Conservation (phyloP, 345 rosid genomes). For the Eutrema yunnanense region DNA sequence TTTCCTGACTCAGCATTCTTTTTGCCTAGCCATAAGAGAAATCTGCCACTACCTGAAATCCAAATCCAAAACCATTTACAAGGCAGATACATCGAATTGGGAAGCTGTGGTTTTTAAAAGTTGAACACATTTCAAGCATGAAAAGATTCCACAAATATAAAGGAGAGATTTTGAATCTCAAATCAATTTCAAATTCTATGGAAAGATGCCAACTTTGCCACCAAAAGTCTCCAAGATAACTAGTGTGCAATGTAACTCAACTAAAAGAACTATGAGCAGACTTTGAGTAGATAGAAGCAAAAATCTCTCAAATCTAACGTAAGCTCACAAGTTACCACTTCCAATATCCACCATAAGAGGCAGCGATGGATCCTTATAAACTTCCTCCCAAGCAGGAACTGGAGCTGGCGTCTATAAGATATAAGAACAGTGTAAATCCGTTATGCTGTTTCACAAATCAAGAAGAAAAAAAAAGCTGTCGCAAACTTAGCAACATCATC, state of each 20-base stretch:
- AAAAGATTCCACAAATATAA: not conserved
- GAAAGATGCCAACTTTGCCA: not conserved
- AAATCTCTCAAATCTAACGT: constrained; percentile 6
- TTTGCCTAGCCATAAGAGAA: constrained; percentile 84
- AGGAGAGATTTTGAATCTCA: not conserved
- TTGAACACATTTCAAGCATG: not conserved
- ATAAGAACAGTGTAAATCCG: not conserved
- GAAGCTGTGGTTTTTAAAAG: not conserved
- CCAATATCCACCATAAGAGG: constrained; percentile 98
- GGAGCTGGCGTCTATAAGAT: constrained; percentile 49
- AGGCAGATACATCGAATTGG: not conserved
- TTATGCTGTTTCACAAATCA: not conserved
- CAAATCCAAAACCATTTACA: not conserved
- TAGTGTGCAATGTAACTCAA: not conserved
- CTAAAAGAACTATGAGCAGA: not conserved
- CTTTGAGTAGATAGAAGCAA: not conserved
- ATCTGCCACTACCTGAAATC: constrained; percentile 85
- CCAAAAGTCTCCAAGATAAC: not conserved
- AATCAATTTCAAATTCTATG: not conserved
- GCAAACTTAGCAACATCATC: not conserved
- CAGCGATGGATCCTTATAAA: constrained; percentile 65
- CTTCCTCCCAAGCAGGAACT: constrained; percentile 68
- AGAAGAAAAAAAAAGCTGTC: not conserved
- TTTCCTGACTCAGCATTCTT: constrained; percentile 45
- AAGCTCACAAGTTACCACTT: constrained; percentile 57